Evolutionary conservation across 2,329 filamentous ascomycete genomes (phyloP), one percentile per base, ranked within the genome.

Genomic region (Clarireedia monteithiana): DNA sequence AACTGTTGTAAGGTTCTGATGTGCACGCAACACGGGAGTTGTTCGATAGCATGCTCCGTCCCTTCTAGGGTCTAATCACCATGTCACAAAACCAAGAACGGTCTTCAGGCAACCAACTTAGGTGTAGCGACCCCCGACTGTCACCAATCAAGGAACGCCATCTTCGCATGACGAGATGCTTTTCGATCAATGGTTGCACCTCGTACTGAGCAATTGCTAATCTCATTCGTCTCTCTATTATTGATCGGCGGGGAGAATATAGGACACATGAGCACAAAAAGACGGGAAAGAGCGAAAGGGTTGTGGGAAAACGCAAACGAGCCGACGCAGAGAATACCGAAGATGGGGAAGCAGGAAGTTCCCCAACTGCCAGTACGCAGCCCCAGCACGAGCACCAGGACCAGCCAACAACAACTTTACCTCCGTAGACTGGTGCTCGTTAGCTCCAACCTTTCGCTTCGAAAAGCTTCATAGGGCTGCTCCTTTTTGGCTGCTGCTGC

Each of bases 101-200:
- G 44, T 40, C 51, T 48, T 54, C 51, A 54, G 51, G 51, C 51
- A 54, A 48, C 51, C 51, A 34, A n/a, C n/a, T 48, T 34, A n/a
- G 30, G n/a, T 5, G 17, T 45, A 20, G 40, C 20, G 27, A 39
- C n/a, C 12, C 10, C 5, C 30, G 47, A 36, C 30, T 49, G 12
- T 15, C 38, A 10, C 30, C 20, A 50, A 24, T 12, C 30, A 34
- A 34, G 20, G 17, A 48, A n/a, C 2, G 39, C 39, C 39, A 17
- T 42, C 39, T 42, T 42, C 17, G 15, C 17, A n/a, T 42, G 7
- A 34, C 4, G 30, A 34, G 30, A 12, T 14, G 30, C 30, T 34
- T 34, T 34, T 34, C 30, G 30, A 34, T 34, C 30, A 34, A 34
- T 34, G 10, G 30, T 34, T 34, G 30, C 30, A 34, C 30, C 30